A percentile compares a stretch with the other conserved stretches of the same genome.
Conservation (phyloP, 305 asterid species). For the Andrographis paniculata region DNA sequence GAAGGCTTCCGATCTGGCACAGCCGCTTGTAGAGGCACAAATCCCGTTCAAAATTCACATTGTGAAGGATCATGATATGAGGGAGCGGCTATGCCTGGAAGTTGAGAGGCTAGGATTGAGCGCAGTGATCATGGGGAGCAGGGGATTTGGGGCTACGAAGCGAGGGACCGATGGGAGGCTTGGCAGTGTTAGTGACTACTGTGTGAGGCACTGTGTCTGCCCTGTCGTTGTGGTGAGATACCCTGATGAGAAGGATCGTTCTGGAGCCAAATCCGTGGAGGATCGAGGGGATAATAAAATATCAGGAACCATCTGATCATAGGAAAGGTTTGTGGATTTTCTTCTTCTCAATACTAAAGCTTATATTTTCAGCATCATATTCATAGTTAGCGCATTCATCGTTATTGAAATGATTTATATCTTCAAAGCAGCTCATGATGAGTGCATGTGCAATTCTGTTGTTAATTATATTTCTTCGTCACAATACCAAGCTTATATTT, state of each 20-base stretch:
- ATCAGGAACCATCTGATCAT: conserved; percentile 40
- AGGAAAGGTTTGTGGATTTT: too few relatives aligned
- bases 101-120: conserved; percentile 58
- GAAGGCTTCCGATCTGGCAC: conserved; percentile 51
- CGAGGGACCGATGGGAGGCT: conserved; percentile 50
- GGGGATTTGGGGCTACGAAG: conserved; percentile 60
- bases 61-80: conserved; percentile 67
- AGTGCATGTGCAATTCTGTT: too few relatives aligned
- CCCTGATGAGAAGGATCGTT: conserved; percentile 46
- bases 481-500: too few relatives aligned
- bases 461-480: too few relatives aligned
- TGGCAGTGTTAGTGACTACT: conserved; percentile 71
- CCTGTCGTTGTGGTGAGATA: conserved; percentile 69
- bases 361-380: too few relatives aligned
- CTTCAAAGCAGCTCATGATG: too few relatives aligned
- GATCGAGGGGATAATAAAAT: conserved; percentile 39
- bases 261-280: conserved; percentile 19
- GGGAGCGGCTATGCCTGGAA: conserved; percentile 58
- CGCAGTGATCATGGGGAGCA: conserved; percentile 63
- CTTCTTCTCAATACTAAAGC: too few relatives aligned
- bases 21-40: conserved; percentile 52
- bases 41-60: conserved; percentile 63
- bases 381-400: too few relatives aligned
- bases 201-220: conserved; percentile 76
- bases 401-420: too few relatives aligned